Evolutionary conservation across 2,329 filamentous ascomycete species (phyloP).

Genomic region (Pestalotiopsis sp.): DNA sequence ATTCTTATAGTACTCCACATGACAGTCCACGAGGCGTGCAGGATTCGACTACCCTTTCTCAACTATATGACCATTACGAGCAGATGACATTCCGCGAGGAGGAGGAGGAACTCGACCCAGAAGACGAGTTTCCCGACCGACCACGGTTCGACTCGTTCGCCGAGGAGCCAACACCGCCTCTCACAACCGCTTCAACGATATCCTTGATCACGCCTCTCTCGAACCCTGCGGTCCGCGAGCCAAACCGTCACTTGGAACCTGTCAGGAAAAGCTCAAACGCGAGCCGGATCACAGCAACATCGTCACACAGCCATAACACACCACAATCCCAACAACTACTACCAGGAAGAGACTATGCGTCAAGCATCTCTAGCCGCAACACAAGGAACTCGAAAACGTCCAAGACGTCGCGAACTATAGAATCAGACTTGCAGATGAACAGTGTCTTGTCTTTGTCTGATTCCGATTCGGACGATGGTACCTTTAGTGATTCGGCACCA

Average conservation of each 20-base stretch:
- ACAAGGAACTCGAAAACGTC: constrained; percentile 58
- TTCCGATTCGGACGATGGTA: constrained; percentile 58
- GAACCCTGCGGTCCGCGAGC: constrained; percentile 18
- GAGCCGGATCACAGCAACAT: constrained; percentile 27
- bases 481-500: constrained; percentile 31
- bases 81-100: constrained; percentile 51
- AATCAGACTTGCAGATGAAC: constrained; percentile 54
- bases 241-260: constrained; percentile 20
- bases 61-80: constrained; percentile 61
- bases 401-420: constrained; percentile 51
- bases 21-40: constrained; percentile 28
- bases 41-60: constrained; percentile 44
- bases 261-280: constrained; percentile 27
- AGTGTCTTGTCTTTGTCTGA: constrained; percentile 58
- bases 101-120: constrained; percentile 23
- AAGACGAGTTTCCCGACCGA: constrained; percentile 15
- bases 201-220: constrained; percentile 23
- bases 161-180: constrained; percentile 9
- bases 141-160: constrained; percentile 1
- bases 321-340: constrained; percentile 26
- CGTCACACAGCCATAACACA: constrained; percentile 22
- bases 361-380: constrained; percentile 57
- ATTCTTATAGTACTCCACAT: constrained; percentile 26
- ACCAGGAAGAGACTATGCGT: constrained; percentile 43
- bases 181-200: constrained; percentile 21